phyloP scores from a whole-genome alignment of 2,329 filamentous ascomycete genomes.

The Pseudogymnoascus sp. region DNA sequence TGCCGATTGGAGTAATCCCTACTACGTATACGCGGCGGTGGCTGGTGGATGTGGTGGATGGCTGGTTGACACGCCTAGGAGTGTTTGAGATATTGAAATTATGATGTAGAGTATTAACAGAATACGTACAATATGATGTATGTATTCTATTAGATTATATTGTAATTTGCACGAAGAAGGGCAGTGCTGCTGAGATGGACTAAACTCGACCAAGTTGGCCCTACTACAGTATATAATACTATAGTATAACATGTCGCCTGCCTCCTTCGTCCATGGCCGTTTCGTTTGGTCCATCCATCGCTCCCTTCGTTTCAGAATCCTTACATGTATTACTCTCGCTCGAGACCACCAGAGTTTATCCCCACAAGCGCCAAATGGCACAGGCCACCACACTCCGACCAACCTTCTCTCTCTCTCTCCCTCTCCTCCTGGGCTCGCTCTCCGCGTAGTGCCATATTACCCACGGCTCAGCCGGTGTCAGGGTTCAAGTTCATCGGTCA shows the following conservation, averaged over 20 bases:
- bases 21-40: not conserved
- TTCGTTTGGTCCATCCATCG: not conserved
- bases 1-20: not conserved
- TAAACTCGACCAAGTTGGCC: too few species aligned
- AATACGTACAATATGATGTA: too few species aligned
- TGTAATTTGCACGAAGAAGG: not conserved
- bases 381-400: not conserved
- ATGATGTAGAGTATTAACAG: too few species aligned
- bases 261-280: not conserved
- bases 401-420: not conserved
- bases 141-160: too few species aligned
- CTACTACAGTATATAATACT: too few species aligned
- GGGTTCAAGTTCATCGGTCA: not conserved
- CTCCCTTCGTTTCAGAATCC: conserved; percentile 2
- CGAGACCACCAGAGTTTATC: not conserved
- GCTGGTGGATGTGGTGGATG: not conserved
- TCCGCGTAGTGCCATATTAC: not conserved
- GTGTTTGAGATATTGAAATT: conserved; percentile 6
- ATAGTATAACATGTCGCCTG: not conserved
- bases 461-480: not conserved
- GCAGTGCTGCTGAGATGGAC: not conserved
- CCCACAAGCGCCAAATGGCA: not conserved
- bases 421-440: not conserved
- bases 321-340: not conserved
- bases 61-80: not conserved